Evolutionary conservation across 345 rosid genomes (phyloP).

Genomic region (Garcia nutans): DNA sequence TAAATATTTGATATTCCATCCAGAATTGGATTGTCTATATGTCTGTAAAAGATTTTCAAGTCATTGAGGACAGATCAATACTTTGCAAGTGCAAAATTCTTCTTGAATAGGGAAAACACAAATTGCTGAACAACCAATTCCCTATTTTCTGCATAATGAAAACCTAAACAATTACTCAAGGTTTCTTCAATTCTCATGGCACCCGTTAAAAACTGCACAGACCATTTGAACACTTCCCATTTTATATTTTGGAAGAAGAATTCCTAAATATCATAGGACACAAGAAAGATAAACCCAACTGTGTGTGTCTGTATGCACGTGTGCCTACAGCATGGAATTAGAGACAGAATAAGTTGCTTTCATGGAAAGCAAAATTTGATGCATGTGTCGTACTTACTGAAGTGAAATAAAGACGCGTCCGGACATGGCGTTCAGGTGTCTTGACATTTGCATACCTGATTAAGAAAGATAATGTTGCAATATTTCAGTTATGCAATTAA

Average conservation of each 20-base stretch:
- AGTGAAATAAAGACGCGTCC: constrained; percentile 98
- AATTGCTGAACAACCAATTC: not conserved
- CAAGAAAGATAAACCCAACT: not conserved
- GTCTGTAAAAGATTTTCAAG: not conserved
- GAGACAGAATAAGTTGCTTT: not conserved
- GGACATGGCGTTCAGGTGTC: constrained; percentile 97
- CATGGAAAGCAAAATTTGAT: not conserved
- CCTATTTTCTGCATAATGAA: not conserved
- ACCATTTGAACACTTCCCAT: not conserved
- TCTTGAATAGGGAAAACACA: not conserved
- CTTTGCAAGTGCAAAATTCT: not conserved
- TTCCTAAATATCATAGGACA: not conserved
- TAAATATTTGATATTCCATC: constrained; percentile 6
- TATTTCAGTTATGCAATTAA: not conserved
- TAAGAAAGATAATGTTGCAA: constrained; percentile 15
- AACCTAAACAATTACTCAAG: not conserved
- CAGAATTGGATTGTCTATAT: not conserved
- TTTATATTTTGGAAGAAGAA: not conserved
- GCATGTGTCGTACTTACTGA: constrained; percentile 64
- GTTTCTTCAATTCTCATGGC: not conserved
- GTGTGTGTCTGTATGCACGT: too few species aligned
- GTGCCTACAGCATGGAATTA: not conserved
- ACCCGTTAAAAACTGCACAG: not conserved
- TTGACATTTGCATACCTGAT: constrained; percentile 93
- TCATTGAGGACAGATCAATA: not conserved